Base-by-base conservation (phyloP, 1,284 basidiomycete genomes). In the Ceratobasidium sp. region DNA sequence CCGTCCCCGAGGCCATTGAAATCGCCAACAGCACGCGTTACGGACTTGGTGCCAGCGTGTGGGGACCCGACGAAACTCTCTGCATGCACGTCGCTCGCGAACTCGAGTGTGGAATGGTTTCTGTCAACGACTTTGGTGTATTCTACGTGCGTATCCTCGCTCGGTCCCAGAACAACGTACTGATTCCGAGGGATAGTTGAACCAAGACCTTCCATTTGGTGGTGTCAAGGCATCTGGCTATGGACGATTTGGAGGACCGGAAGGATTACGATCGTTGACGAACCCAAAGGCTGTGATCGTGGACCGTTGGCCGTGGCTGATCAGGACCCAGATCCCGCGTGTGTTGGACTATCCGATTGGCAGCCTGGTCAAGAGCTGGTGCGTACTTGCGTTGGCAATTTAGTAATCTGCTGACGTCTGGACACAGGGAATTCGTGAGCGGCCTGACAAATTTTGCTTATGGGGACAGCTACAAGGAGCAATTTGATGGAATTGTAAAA, bases 21-120 rank as follows among this genome's bases (percentile, higher is more conserved):
- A 88, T 96, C 72, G 93, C 96, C 0, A 98, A 98, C 76, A 83
- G 85, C 15, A 94, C 93, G 0, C 83, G 86, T 35, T 98, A 93
- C 78, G 96, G 92, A 17, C 86, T 99, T n/a, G 96, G 96, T 50
- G 93, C 94, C 0, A 92, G 92, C 69, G 93, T 99, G n/a, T 98
- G 96, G 77, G 96, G 96, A 8, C 88, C 88, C 12, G 86, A 90
- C 75, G 87, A 90, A 75, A 82, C 83, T 32, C 81, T 91, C 52
- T 95, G 93, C 76, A 74, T 90, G 62, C 82, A 87, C 64, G 89
- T 98, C 12, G 94, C 94, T 17, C 85, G 87, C 69, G 79, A 82
- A 57, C 80, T 98, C 54, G 86, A 96, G 70, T 95, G 93, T 73
- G 96, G 96, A 43, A 98, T 99, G 96, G 95, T 98, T 8, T 91